Evolutionary conservation across 495 filamentous ascomycete species (phyloP), one percentile per base, ranked within the genome.

Genomic region (Podospora anserina): DNA sequence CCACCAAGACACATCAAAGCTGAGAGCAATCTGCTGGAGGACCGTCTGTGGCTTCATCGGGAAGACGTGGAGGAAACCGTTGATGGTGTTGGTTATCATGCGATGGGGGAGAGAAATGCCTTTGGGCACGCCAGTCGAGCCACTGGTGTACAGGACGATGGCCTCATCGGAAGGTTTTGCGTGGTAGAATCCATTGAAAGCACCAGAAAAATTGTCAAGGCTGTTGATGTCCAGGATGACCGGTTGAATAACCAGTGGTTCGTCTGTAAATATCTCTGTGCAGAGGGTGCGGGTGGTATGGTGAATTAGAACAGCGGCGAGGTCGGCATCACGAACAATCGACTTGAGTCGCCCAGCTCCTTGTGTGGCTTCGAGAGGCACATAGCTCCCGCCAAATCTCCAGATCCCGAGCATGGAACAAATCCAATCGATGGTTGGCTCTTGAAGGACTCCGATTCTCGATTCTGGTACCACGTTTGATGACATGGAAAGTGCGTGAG

Each of bases 391-490:
- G 0, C 81, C 83, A 63, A 82, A 49, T 1, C 77, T 72, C 69
- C 79, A 65, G 54, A 84, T 79, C 5, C 80, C 83, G 3, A 86
- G 76, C 61, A 85, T 72, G 0, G 81, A 83, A 27, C 74, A 78
- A 27, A 80, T 70, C 78, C 76, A 82, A 61, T 81, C 76, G 2
- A 74, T 28, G 20, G 73, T 55, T 2, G 82, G 69, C 9, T 75
- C 61, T 59, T 68, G 69, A 62, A 61, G 66, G 5, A 68, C 76
- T 26, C 26, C 72, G 70, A 69, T 34, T 39, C 9, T 34, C 53
- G 5, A 67, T 20, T 54, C 78, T 65, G 20, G 67, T 61, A 26
- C 26, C 26, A 57, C 28, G 7, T 27, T 28, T 7, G 20, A 23
- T 4, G 55, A 57, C 55, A 15, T 20, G 5, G 28, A 65, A 19